phyloP scores from a whole-genome alignment of 1,284 basidiomycete genomes.

The Meripilus lineatus region DNA sequence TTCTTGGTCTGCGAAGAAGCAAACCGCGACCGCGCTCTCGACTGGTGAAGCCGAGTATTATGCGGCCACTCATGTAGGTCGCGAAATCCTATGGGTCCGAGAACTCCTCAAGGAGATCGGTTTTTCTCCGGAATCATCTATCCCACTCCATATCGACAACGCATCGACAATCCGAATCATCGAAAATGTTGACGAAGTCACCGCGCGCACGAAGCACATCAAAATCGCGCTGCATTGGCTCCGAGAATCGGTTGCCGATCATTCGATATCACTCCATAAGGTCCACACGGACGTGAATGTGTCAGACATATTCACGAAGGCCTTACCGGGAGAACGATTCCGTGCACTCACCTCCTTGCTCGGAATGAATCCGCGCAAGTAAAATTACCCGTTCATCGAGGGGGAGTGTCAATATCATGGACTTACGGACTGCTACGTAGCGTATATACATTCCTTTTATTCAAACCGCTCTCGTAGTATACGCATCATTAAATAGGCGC shows the following conservation, averaged over 20 bases:
- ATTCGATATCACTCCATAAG: constrained; percentile 2
- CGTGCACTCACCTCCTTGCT: no score
- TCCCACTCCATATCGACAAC: constrained; percentile 27
- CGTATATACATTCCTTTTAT: no score
- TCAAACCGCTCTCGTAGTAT: no score
- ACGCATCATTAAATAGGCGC: no score
- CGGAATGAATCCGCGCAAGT: no score
- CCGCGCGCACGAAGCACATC: constrained; percentile 31
- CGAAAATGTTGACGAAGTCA: constrained; percentile 20
- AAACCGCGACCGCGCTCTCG: constrained; percentile 28
- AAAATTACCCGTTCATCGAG: no score
- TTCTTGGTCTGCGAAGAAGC: constrained; percentile 31
- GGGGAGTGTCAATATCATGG: no score
- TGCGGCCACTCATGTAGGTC: constrained; percentile 23
- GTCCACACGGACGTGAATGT: constrained; percentile 4
- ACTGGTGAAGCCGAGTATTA: constrained; percentile 34
- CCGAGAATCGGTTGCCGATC: constrained; percentile 8
- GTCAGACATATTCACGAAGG: constrained; percentile 18
- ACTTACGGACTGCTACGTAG: no score
- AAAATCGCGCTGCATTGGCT: constrained; percentile 28
- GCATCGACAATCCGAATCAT: constrained; percentile 26
- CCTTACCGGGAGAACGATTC: constrained; percentile 15
- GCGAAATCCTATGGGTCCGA: constrained; percentile 22
- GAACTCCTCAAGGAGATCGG: constrained; percentile 14
- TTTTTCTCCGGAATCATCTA: constrained; percentile 9